A percentile compares a stretch with the other conserved stretches of the same genome.
Evolutionary conservation across 805 yeast genomes (phyloP).

Genomic region (Myxozyma lipomycoides): DNA sequence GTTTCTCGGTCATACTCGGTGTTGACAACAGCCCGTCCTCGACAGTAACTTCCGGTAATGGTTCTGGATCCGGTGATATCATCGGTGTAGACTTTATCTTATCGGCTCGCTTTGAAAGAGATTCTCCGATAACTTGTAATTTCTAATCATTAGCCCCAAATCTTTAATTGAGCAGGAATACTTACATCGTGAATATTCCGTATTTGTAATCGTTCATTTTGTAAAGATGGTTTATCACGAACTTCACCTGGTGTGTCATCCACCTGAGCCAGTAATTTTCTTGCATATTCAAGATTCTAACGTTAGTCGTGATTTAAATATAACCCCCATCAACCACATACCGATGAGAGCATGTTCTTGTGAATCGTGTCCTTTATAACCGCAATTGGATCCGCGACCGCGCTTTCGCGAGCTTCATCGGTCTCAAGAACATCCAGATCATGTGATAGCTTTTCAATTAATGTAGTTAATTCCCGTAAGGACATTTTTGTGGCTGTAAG

Average conservation of each 20-base stretch:
- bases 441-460: slow-evolving; percentile 6
- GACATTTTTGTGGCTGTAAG: slow-evolving; percentile 13
- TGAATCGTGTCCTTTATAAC: slow-evolving; percentile 9
- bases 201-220: slow-evolving; percentile 21
- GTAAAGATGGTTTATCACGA: slow-evolving; percentile 1
- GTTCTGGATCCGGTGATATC: not conserved
- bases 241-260: slow-evolving; percentile 13
- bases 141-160: slow-evolving; percentile 7
- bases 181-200: slow-evolving; percentile 24
- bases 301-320: not conserved
- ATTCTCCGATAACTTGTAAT: slow-evolving; percentile 17
- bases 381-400: slow-evolving; percentile 2
- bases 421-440: slow-evolving; percentile 4
- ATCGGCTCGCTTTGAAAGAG: slow-evolving; percentile 5
- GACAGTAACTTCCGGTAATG: not conserved
- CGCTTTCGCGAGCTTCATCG: not conserved
- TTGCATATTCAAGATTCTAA: slow-evolving; percentile 23
- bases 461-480: slow-evolving; percentile 7
- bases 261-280: slow-evolving; percentile 16
- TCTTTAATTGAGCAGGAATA: not conserved
- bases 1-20: not conserved
- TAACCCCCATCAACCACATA: too few relatives aligned
- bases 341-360: slow-evolving; percentile 18
- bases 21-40: slow-evolving; percentile 5
- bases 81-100: not conserved